phyloP scores from a whole-genome alignment of 2,329 filamentous ascomycete species.

The Saccharata proteae region DNA sequence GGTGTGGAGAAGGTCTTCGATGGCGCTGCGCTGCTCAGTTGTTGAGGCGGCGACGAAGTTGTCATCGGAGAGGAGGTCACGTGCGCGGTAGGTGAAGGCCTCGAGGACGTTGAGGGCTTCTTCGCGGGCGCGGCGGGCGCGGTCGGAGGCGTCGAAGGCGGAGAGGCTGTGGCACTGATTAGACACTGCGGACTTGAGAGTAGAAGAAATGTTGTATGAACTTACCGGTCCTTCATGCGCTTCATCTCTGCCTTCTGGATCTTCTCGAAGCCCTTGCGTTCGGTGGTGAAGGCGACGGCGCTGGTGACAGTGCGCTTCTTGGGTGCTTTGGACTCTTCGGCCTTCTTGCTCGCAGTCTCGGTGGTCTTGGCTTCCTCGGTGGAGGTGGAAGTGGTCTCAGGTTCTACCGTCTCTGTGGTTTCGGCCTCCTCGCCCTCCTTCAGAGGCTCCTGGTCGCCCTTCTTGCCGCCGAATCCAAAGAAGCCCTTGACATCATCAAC shows the following conservation, averaged over 20 bases:
- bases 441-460: constrained; percentile 64
- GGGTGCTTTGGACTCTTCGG: constrained; percentile 29
- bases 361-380: constrained; percentile 38
- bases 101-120: constrained; percentile 90
- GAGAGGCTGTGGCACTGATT: constrained; percentile 45
- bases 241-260: constrained; percentile 48
- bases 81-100: constrained; percentile 76
- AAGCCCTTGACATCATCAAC: constrained; percentile 93
- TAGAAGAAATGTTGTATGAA: background rate
- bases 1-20: constrained; percentile 56
- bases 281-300: constrained; percentile 35
- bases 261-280: constrained; percentile 38
- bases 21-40: constrained; percentile 49
- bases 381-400: constrained; percentile 31
- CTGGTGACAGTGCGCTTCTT: constrained; percentile 42
- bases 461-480: constrained; percentile 87
- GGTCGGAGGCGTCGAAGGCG: constrained; percentile 79
- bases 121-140: constrained; percentile 61
- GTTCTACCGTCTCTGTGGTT: constrained; percentile 27
- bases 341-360: constrained; percentile 22
- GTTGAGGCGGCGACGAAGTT: constrained; percentile 63
- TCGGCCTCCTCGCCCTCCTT: constrained; percentile 41
- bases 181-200: background rate
- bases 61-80: constrained; percentile 69
- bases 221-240: constrained; percentile 46